Evolutionary conservation across 2,329 filamentous ascomycete genomes (phyloP).

Genomic region (Amphichorda felina): DNA sequence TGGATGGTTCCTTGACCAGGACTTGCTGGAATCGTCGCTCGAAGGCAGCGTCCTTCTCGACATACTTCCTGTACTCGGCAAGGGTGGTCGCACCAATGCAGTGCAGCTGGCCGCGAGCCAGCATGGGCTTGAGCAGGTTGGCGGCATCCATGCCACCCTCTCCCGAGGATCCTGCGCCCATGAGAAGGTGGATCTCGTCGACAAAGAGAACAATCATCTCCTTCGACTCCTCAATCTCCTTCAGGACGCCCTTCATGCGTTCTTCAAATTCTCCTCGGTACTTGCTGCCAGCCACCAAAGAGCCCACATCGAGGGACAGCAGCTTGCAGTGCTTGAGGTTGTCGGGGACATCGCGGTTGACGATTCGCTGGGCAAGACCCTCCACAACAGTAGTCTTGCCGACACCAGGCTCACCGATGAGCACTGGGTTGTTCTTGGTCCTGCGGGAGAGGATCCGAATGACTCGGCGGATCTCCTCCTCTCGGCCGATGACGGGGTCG

Average conservation of each 20-base stretch:
- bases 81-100: slow-evolving; percentile 96
- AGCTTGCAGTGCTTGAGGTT: slow-evolving; percentile 90
- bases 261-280: slow-evolving; percentile 98
- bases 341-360: slow-evolving; percentile 92
- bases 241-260: slow-evolving; percentile 96
- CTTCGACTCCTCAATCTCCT: slow-evolving; percentile 89
- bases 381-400: slow-evolving; percentile 98
- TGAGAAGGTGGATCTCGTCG: slow-evolving; percentile 95
- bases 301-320: slow-evolving; percentile 88
- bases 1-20: slow-evolving; percentile 83
- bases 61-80: slow-evolving; percentile 94
- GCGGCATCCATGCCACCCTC: slow-evolving; percentile 98
- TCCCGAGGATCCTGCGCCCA: slow-evolving; percentile 90
- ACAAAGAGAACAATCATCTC: slow-evolving; percentile 98
- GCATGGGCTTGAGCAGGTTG: slow-evolving; percentile 95
- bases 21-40: slow-evolving; percentile 99
- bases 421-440: slow-evolving; percentile 97
- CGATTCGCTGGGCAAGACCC: slow-evolving; percentile 86
- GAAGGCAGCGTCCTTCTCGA: slow-evolving; percentile 96
- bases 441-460: slow-evolving; percentile 83
- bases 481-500: slow-evolving; percentile 90
- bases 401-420: slow-evolving; percentile 96
- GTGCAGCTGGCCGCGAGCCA: slow-evolving; percentile 90
- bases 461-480: slow-evolving; percentile 89
- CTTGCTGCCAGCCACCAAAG: slow-evolving; percentile 93